Base-by-base conservation (phyloP, 2,329 filamentous ascomycete species). In the Neonectria coccinea region DNA sequence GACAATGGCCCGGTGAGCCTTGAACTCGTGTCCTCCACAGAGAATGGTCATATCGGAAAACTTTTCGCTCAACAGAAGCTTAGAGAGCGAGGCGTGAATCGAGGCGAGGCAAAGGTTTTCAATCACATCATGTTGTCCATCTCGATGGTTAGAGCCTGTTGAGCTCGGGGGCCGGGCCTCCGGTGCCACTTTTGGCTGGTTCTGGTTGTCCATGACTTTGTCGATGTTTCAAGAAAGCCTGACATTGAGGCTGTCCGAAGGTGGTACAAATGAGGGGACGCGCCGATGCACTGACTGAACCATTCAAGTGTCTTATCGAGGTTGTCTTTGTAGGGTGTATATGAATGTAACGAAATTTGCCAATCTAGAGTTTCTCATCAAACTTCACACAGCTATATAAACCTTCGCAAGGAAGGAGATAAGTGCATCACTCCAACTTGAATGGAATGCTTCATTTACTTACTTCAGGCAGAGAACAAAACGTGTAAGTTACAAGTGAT, bases 31-130 rank as follows among this genome's bases (percentile, higher is more conserved):
- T 2, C 63, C 70, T 0, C 65, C 63, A 59, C 79, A 81, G 7
- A 39, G 56, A 22, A 81, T 73, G 0, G 59, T 70, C 45, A 81
- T 71, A 51, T 81, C 79, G 1, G 78, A 72, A 55, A 71, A 78
- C 25, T 74, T 73, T 5, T 66, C 64, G 1, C 16, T 64, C 0
- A 7, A 7, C 0, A 71, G 5, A 14, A 73, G 58, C 0, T 29
- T 51, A 0, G 56, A 44, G 0, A 67, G 44, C 0, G 53, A 54
- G 3, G 44, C 27, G 7, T 50, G 57, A 2, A n/a, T 31, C 2
- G 66, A 59, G 12, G 48, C 54, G 2, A 25, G 12, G 29, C 62
- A 68, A 2, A 67, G 31, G 5, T 41, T 18, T 7, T 67, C 58
- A 7, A 59, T 41, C 5, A 42, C 25, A 9, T 60, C 42, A 8